Base-by-base conservation (phyloP, 2,329 filamentous ascomycete species). In the Paracoccidioides lutzii region DNA sequence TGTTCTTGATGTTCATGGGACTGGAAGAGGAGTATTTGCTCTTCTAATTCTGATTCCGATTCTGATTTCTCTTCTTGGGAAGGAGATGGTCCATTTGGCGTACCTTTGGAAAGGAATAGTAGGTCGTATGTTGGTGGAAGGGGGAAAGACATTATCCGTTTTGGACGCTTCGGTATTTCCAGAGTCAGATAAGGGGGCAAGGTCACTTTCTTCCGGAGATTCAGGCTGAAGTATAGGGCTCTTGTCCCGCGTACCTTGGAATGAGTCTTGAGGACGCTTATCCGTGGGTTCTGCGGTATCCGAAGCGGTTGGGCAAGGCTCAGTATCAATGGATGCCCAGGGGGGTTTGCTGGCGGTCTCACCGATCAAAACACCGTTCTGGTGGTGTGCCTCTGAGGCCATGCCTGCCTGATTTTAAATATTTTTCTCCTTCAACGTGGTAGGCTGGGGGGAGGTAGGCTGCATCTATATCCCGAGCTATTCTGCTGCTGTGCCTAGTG, bases 31-130 rank as follows among this genome's bases (percentile, higher is more conserved):
- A 14, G 5, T 22, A 22, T 22, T 42, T 42, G 33, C 32, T 14
- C 7, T 32, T 49, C 33, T 7, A 12, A 15, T 50, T 44, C 40
- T 38, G 51, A 35, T 48, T 54, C 38, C 5, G 15, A 48, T 46
- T 57, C 54, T 43, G 44, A 38, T 32, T 56, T 52, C 40, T 55
- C 44, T 50, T 28, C 40, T 44, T 53, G 38, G 8, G 32, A 9
- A 40, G 28, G 41, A 12, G 38, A 28, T 32, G 32, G 30, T 5
- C n/a, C 37, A 9, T 51, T 35, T 40, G 43, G 49, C 56, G 42
- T 56, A 58, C 57, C 57, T 58, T 58, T 56, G 35, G 35, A 35
- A 32, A 43, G 54, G 33, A 40, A 38, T 51, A 53, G 38, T 51
- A 53, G 38, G 43, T 45, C 32, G 50, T 50, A 33, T 10, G 35